Evolutionary conservation across 352 stramenopile genomes (phyloP).

Genomic region (Phytopythium chamaehyphon): DNA sequence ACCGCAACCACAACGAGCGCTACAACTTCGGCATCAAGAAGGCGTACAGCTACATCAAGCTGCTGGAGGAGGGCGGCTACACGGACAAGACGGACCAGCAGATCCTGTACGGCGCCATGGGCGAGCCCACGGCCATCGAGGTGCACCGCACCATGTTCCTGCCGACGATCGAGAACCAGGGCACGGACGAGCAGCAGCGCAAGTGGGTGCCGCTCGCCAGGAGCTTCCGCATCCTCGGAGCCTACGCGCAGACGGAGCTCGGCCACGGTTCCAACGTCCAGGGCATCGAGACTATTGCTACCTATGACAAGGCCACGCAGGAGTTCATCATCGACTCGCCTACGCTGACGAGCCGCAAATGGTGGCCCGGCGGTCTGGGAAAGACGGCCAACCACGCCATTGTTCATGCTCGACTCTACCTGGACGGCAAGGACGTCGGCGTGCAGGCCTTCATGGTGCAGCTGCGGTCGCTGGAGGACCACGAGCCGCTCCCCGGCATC

Average conservation of each 20-base stretch:
- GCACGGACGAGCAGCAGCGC: constrained; percentile 42
- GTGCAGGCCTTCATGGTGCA: constrained; percentile 95
- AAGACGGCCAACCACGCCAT: constrained; percentile 91
- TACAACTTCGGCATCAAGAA: constrained; percentile 28
- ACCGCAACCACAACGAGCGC: constrained; percentile 36
- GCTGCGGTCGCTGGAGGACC: constrained; percentile 75
- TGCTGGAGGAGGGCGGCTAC: constrained; percentile 27
- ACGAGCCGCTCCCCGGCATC: constrained; percentile 81
- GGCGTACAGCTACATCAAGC: constrained; percentile 31
- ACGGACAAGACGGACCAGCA: constrained; percentile 26
- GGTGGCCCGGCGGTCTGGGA: constrained; percentile 93
- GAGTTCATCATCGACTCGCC: constrained; percentile 95
- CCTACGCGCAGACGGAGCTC: constrained; percentile 95
- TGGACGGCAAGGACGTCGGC: constrained; percentile 57
- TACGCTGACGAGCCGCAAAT: constrained; percentile 93
- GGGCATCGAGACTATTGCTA: constrained; percentile 90
- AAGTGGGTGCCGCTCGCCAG: constrained; percentile 63
- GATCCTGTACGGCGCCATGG: constrained; percentile 35
- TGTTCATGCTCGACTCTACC: constrained; percentile 84
- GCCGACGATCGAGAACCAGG: constrained; percentile 69
- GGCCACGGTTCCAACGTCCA: constrained; percentile 93
- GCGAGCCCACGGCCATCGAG: constrained; percentile 39
- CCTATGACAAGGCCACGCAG: constrained; percentile 83
- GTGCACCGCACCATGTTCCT: constrained; percentile 68
- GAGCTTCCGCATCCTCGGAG: constrained; percentile 75